Evolutionary conservation across 345 rosid species (phyloP), one percentile per base, ranked within the genome.

Genomic region (Dipteronia sinensis): DNA sequence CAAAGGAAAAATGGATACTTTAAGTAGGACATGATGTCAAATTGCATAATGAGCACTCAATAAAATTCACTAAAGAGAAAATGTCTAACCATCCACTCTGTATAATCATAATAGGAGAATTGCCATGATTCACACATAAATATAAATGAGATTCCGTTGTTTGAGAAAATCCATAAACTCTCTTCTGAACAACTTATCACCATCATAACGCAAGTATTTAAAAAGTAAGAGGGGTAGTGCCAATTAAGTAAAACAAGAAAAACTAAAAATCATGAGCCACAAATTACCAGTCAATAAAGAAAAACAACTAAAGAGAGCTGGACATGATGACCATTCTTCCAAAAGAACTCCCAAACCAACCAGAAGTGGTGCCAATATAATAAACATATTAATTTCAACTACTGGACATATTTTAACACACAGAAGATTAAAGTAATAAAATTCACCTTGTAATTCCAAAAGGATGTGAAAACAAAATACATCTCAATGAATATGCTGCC

Each of bases 401-500:
- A 74, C n/a, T 47, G 47, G 62, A 47, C 29, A 11, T 49, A 74
- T 74, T 64, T 17, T 31, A 38, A 20, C 58, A 31, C 61, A n/a
- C 61, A 11, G 0, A 64, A 19, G 70, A 29, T 46, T 2, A 11
- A 58, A 10, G 47, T 20, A 34, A 25, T n/a, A 27, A 74, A 59
- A 19, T 65, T 87, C 83, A 94, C 98, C 98, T 92, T 94, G 96
- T 94, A 94, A 76, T 94, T 94, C 98, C 98, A 94, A 85, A 94
- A 94, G 79, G 98, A 94, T 11, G 98, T 94, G 89, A 94, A 94
- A 83, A 94, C 97, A 78, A 94, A 94, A 82, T 94, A 94, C 97
- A 94, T 94, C 88, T 94, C 98, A 27, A 94, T 94, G 84, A 94
- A 94, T 78, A 94, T 94, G 89, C 98, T 94, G 79, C 97, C 98